Conservation (phyloP, 2,329 filamentous ascomycete genomes). For the Orbilia ellipsospora region DNA sequence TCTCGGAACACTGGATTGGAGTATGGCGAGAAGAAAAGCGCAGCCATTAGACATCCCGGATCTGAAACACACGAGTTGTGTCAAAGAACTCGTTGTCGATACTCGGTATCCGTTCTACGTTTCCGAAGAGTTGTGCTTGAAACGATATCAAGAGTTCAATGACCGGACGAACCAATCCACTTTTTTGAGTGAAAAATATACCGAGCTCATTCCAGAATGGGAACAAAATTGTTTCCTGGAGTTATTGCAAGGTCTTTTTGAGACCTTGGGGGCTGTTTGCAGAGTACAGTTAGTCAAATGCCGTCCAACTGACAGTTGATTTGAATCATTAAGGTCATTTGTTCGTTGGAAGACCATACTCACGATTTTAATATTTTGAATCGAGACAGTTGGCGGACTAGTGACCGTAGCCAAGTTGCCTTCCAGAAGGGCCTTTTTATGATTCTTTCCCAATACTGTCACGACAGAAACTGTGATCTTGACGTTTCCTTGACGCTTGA, state of each 20-base stretch:
- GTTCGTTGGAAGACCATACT: background rate
- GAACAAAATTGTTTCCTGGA: conserved; percentile 2
- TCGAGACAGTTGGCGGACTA: conserved; percentile 11
- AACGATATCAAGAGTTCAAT: conserved; percentile 3
- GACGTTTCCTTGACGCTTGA: background rate
- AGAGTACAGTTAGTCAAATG: conserved; percentile 5
- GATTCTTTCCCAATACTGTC: conserved; percentile 1
- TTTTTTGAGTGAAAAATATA: background rate
- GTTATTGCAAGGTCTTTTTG: conserved; percentile 1
- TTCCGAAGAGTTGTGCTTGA: background rate
- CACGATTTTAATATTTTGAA: background rate
- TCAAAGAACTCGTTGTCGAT: conserved; percentile 6
- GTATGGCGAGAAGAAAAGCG: background rate
- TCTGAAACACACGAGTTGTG: background rate
- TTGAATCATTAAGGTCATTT: background rate
- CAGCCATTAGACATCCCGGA: background rate
- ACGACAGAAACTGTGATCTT: too few relatives aligned
- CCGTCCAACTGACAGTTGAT: background rate
- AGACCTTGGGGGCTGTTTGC: background rate
- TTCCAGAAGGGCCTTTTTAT: background rate
- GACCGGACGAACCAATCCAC: background rate
- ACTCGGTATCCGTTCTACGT: conserved; percentile 5
- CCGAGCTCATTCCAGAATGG: background rate
- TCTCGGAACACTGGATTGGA: conserved; percentile 12
- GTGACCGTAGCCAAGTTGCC: background rate